Evolutionary conservation across 192 early-diverging fungal genomes (phyloP).

Genomic region (Entomortierella chlamydospora): DNA sequence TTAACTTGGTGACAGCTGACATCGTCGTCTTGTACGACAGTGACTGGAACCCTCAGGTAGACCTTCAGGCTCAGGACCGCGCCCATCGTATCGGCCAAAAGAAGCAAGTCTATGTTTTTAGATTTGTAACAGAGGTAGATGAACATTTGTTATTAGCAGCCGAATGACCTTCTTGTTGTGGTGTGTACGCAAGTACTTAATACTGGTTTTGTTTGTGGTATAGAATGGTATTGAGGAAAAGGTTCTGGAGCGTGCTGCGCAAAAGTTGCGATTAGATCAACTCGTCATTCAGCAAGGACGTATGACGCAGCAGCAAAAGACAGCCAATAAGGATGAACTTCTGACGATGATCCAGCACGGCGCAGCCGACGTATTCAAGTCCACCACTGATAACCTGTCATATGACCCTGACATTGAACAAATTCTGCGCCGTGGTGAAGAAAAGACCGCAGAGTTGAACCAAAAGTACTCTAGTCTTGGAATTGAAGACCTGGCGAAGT

Average conservation of each 20-base stretch:
- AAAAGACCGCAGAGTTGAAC: slow-evolving; percentile 90
- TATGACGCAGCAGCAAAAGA: slow-evolving; percentile 75
- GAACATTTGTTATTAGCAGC: neutral
- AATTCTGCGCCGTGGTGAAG: slow-evolving; percentile 83
- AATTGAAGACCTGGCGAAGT: slow-evolving; percentile 94
- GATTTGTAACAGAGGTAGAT: slow-evolving; percentile 91
- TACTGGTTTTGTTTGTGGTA: no score
- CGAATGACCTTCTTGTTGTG: neutral
- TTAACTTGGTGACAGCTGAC: slow-evolving; percentile 96
- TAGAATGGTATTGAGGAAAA: slow-evolving; percentile 97
- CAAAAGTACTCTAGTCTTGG: slow-evolving; percentile 91
- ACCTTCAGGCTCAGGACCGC: slow-evolving; percentile 96
- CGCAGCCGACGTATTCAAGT: slow-evolving; percentile 86
- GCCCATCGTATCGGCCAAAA: slow-evolving; percentile 99
- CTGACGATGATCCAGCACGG: slow-evolving; percentile 98
- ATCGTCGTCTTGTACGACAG: slow-evolving; percentile 97
- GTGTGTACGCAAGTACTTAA: neutral
- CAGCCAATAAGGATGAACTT: slow-evolving; percentile 84
- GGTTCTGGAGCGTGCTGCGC: slow-evolving; percentile 95
- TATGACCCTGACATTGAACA: slow-evolving; percentile 88
- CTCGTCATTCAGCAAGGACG: slow-evolving; percentile 99
- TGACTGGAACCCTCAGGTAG: slow-evolving; percentile 95
- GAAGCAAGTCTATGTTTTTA: slow-evolving; percentile 96
- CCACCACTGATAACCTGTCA: slow-evolving; percentile 51
- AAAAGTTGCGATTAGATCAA: slow-evolving; percentile 96